Conservation (phyloP, 1,284 basidiomycete species). For the Microstroma glucosiphilum region DNA sequence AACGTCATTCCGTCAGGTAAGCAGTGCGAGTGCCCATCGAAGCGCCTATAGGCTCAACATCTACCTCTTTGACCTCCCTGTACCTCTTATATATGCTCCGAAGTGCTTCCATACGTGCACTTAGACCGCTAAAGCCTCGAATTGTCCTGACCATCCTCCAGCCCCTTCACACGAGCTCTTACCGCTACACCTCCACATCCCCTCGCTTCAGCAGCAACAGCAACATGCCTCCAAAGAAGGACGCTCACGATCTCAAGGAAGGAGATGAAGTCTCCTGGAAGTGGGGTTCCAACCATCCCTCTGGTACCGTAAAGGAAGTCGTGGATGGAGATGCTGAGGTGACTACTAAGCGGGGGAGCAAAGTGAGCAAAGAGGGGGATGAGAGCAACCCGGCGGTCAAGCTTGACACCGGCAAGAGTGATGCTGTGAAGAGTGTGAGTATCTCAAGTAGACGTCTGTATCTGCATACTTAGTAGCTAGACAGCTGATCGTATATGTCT, state of each 20-base stretch:
- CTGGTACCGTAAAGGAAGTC: slow-evolving; percentile 33
- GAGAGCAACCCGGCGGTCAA: slow-evolving; percentile 30
- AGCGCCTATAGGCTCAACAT: no score
- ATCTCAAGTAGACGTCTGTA: not conserved
- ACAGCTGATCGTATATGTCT: not conserved
- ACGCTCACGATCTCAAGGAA: slow-evolving; percentile 12
- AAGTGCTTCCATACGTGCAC: no score
- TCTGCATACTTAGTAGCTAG: not conserved
- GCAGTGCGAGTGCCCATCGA: no score
- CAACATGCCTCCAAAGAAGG: not conserved
- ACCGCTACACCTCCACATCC: no score
- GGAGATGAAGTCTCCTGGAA: slow-evolving; percentile 30
- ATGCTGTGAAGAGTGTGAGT: slow-evolving; percentile 30
- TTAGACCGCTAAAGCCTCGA: no score
- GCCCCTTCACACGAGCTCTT: no score
- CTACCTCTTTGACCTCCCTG: no score
- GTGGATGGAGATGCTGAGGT: slow-evolving; percentile 26
- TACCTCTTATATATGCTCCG: no score
- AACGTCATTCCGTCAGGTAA: no score
- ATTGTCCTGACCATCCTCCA: no score
- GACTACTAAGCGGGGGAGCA: slow-evolving; percentile 33
- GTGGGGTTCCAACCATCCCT: slow-evolving; percentile 30
- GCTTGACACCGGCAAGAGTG: slow-evolving; percentile 25
- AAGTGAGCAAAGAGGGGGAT: slow-evolving; percentile 26
- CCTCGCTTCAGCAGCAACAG: not conserved